Conservation (phyloP, 805 yeast species). For the Starmerella sp. region DNA sequence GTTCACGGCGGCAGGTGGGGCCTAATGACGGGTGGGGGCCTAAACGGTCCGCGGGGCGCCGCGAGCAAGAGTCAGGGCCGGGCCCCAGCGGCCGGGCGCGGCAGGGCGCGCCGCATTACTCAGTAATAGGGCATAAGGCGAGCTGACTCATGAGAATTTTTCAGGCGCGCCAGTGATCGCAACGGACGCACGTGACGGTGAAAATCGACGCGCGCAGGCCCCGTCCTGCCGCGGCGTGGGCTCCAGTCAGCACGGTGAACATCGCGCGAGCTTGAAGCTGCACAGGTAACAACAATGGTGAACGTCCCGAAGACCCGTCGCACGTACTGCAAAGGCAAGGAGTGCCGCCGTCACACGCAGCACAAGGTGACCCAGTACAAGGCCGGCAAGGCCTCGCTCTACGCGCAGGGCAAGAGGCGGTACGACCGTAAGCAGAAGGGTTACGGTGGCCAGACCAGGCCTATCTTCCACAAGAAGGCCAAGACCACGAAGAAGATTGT, state of each 20-base stretch:
- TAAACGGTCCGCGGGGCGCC: background rate
- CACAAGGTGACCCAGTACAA: constrained; percentile 99
- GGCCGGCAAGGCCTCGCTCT: constrained; percentile 99
- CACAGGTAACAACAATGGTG: constrained; percentile 41
- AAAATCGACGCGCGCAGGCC: constrained; percentile 1
- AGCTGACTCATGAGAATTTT: background rate
- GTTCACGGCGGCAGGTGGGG: no score
- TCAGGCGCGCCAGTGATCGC: no score
- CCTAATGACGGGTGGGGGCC: no score
- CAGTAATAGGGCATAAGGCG: background rate
- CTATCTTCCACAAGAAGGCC: constrained; percentile 99
- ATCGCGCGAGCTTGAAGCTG: constrained; percentile 11
- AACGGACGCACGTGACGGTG: background rate
- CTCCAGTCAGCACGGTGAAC: constrained; percentile 7
- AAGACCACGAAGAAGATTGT: constrained; percentile 99
- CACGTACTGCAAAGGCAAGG: constrained; percentile 99
- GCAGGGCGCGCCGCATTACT: background rate
- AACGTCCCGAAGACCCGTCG: constrained; percentile 99
- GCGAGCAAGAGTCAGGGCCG: background rate
- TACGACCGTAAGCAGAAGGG: constrained; percentile 99
- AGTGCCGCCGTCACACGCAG: constrained; percentile 98
- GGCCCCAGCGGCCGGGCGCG: background rate
- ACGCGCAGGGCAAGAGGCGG: constrained; percentile 99
- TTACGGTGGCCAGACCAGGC: constrained; percentile 99
- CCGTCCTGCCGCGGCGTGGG: background rate